Base-by-base conservation (phyloP, 805 yeast species). In the Suhomyces tanzawaensis region DNA sequence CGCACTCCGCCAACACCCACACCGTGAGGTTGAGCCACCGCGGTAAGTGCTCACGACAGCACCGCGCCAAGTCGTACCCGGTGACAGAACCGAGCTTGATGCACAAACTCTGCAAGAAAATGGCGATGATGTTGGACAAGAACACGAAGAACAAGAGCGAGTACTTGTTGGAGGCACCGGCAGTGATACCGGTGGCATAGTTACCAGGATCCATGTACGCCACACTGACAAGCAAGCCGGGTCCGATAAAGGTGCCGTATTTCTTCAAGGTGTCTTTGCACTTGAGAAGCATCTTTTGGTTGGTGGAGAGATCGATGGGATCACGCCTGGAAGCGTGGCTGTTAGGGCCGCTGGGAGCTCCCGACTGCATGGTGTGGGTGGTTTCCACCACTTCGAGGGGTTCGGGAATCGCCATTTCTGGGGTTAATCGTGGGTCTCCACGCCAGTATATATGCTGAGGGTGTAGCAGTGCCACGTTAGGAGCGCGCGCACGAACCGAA, bases 191-290 rank as follows among this genome's bases (percentile, higher is more conserved):
- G 1, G 77, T 71, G 19, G 77, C 71, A 44, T 72, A 71, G 46
- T 72, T 72, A 51, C 78, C 78, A 9, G 78, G 78, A 46, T 72
- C 78, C 72, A 72, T 71, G 46, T 72, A 72, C 2, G 77, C 75
- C 26, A 72, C 77, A 17, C 70, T 55, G 8, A 72, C 66, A 65
- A 72, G 66, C 4, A 72, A 41, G 0, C 77, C 77, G 1, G 77
- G 78, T 4, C 78, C 78, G 5, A 71, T 45, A 41, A 67, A 71
- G 19, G 53, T 48, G 42, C 66, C 40, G 57, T 72, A 75, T 39
- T 71, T 73, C 16, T 33, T 37, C 23, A 33, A 16, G 4, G 36
- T 2, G 3, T 9, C 19, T 17, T 33, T 33, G 29, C 27, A 24
- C n/a, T 13, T 24, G 13, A 8, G n/a, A n/a, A n/a, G n/a, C n/a